A percentile compares a stretch with the other conserved stretches of the same genome.
These are phyloP conservation scores for Candolleomyces aberdarensis DNA, from an alignment of 768 basidiomycete species.

Conservation along the genomic window DNA sequence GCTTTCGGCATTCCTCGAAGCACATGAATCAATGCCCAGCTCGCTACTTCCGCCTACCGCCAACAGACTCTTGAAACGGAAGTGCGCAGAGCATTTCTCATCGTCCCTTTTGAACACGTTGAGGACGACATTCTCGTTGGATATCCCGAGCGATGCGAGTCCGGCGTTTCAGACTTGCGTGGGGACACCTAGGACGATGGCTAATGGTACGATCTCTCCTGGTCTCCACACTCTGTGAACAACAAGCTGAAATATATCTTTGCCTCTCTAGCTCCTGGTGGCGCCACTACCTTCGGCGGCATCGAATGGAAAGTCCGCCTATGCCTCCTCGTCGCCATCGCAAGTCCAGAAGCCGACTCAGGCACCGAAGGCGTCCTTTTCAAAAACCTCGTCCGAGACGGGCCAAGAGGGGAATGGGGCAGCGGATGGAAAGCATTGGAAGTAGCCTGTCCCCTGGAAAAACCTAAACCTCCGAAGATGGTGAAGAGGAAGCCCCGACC, in stretches of 20 bases:
- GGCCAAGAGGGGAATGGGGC: constrained; percentile 68
- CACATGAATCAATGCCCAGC: constrained; percentile 79
- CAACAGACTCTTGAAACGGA: constrained; percentile 57
- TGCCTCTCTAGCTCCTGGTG: constrained; percentile 3
- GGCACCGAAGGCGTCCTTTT: constrained; percentile 52
- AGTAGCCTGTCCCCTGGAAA: constrained; percentile 61
- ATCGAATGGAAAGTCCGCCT: constrained; percentile 88
- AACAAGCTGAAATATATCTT: neutral
- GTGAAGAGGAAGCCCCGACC: neutral
- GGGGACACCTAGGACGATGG: constrained; percentile 23
- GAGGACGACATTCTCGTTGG: constrained; percentile 83
- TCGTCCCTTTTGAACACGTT: constrained; percentile 69
- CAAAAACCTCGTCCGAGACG: constrained; percentile 55
- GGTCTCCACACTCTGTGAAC: neutral
- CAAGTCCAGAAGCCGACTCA: constrained; percentile 39
- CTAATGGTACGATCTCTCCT: constrained; percentile 2
- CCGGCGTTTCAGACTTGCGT: constrained; percentile 77
- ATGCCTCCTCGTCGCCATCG: constrained; percentile 80
- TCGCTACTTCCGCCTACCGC: constrained; percentile 47
- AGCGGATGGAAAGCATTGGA: constrained; percentile 57
- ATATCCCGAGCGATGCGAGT: constrained; percentile 89
- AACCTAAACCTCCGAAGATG: constrained; percentile 18
- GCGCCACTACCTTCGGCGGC: constrained; percentile 51
- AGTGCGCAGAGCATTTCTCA: constrained; percentile 85
- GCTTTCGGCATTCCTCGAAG: constrained; percentile 87